phyloP scores from a whole-genome alignment of 1,284 basidiomycete genomes.

The Neonothopanus nambi region DNA sequence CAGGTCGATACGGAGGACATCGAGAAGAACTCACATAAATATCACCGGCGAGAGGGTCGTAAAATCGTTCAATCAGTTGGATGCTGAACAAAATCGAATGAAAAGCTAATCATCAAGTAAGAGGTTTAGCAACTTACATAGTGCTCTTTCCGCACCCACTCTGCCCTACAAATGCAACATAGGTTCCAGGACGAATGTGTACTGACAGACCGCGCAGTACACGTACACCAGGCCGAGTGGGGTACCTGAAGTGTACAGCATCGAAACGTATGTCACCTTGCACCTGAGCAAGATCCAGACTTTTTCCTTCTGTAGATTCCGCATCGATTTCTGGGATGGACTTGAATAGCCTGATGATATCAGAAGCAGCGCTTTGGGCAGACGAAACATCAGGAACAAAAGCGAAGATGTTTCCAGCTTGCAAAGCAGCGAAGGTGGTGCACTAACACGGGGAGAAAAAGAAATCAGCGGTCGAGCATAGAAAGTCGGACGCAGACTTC shows the following conservation, averaged over 20 bases:
- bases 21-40: slow-evolving; percentile 54
- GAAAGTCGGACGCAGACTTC: slow-evolving; percentile 24
- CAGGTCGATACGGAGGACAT: slow-evolving; percentile 1
- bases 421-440: slow-evolving; percentile 69
- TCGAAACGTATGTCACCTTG: slow-evolving; percentile 78
- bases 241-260: slow-evolving; percentile 93
- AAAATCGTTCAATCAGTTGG: slow-evolving; percentile 88
- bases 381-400: slow-evolving; percentile 94
- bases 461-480: slow-evolving; percentile 2
- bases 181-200: slow-evolving; percentile 86
- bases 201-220: slow-evolving; percentile 83
- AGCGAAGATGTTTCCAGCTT: slow-evolving; percentile 85
- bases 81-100: slow-evolving; percentile 48
- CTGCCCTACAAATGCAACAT: slow-evolving; percentile 89
- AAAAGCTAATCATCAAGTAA: too few relatives aligned
- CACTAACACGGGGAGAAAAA: slow-evolving; percentile 19
- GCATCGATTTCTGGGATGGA: slow-evolving; percentile 81
- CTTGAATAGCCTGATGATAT: slow-evolving; percentile 83
- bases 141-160: slow-evolving; percentile 91
- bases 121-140: slow-evolving; percentile 48
- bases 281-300: slow-evolving; percentile 46
- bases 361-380: slow-evolving; percentile 77
- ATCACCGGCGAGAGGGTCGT: slow-evolving; percentile 76
- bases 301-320: slow-evolving; percentile 72
- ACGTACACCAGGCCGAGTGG: slow-evolving; percentile 84